Conservation (phyloP, 2,329 filamentous ascomycete species). For the Fusarium albidum region DNA sequence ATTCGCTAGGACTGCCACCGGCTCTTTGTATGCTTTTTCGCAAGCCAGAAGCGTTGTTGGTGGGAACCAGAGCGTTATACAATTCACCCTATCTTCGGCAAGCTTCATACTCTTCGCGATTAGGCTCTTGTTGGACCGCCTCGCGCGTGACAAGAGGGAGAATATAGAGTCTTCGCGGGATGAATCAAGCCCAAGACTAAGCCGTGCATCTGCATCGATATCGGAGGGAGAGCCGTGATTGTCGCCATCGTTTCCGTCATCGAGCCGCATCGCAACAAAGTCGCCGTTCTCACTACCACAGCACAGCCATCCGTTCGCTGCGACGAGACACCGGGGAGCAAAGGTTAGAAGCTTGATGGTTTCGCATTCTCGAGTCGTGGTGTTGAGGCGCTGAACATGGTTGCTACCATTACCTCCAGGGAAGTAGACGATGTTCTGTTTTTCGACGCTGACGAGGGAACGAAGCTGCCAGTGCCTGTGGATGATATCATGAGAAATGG, state of each 20-base stretch:
- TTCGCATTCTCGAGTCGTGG: slow-evolving; percentile 74
- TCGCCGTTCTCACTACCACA: slow-evolving; percentile 89
- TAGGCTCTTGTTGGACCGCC: slow-evolving; percentile 53
- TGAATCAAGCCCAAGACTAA: slow-evolving; percentile 43
- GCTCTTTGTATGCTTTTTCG: slow-evolving; percentile 54
- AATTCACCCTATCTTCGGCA: slow-evolving; percentile 70
- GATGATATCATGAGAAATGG: slow-evolving; percentile 22
- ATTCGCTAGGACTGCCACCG: slow-evolving; percentile 81
- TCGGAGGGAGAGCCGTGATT: slow-evolving; percentile 36
- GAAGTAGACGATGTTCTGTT: slow-evolving; percentile 83
- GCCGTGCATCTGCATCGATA: slow-evolving; percentile 47
- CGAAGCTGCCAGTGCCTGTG: slow-evolving; percentile 86
- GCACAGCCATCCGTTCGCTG: slow-evolving; percentile 86
- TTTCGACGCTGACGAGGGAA: slow-evolving; percentile 85
- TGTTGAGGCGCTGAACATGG: slow-evolving; percentile 73
- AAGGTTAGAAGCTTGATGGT: slow-evolving; percentile 76
- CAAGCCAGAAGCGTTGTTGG: slow-evolving; percentile 43
- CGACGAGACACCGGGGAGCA: slow-evolving; percentile 85
- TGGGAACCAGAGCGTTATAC: slow-evolving; percentile 70
- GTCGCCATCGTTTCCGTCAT: slow-evolving; percentile 46
- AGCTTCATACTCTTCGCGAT: slow-evolving; percentile 62
- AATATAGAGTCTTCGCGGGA: slow-evolving; percentile 47
- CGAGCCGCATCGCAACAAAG: slow-evolving; percentile 79
- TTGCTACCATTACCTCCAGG: slow-evolving; percentile 75
- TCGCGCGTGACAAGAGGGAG: slow-evolving; percentile 49